phyloP scores from a whole-genome alignment of 2,329 filamentous ascomycete genomes.

The Eutypella sp. region DNA sequence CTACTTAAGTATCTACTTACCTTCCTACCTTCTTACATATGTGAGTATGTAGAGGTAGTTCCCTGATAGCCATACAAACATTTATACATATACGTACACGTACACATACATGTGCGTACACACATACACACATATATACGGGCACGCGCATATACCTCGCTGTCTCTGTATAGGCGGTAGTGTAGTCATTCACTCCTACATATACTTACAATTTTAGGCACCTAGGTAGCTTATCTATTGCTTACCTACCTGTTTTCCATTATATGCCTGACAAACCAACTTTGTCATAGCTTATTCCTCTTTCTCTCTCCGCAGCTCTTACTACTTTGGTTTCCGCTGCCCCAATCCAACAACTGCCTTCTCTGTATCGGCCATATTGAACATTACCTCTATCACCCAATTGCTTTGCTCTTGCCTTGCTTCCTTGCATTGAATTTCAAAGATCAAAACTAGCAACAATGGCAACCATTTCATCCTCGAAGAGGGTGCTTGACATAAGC shows the following conservation, averaged over 20 bases:
- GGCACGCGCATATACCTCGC: too few relatives aligned
- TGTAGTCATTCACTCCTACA: too few relatives aligned
- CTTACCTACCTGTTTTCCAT: not conserved
- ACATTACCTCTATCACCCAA: not conserved
- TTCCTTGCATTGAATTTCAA: not conserved
- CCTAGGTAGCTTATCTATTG: too few relatives aligned
- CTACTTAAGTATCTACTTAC: not conserved
- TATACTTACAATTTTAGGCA: too few relatives aligned
- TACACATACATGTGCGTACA: too few relatives aligned
- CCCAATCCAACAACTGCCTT: not conserved
- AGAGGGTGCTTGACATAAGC: conserved; percentile 43
- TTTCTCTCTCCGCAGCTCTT: conserved; percentile 12
- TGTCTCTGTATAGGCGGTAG: too few relatives aligned
- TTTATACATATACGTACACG: too few relatives aligned
- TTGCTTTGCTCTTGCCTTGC: not conserved
- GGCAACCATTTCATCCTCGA: conserved; percentile 12
- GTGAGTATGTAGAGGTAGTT: too few relatives aligned
- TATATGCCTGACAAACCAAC: conserved; percentile 17
- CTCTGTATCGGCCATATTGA: not conserved
- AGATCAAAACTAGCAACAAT: too few relatives aligned
- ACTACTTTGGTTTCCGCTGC: conserved; percentile 7
- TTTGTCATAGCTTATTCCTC: not conserved
- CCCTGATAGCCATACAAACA: too few relatives aligned
- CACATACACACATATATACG: too few relatives aligned
- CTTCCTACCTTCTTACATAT: not conserved